Conservation (phyloP, 2,329 filamentous ascomycete genomes). For the Cadophora gregata region DNA sequence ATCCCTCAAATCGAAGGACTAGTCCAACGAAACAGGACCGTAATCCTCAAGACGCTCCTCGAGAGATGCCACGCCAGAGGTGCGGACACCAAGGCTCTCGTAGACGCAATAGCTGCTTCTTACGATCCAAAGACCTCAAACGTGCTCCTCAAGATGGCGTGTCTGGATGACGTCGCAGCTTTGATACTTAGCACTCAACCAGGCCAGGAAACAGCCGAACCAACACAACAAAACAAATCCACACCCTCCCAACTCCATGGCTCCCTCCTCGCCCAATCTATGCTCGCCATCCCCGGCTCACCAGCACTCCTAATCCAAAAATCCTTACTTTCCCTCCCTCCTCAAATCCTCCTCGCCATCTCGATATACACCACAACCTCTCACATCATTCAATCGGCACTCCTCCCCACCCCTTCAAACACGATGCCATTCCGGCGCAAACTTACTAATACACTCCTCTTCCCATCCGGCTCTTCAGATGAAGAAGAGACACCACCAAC, state of each 20-base stretch:
- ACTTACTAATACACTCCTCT: constrained; percentile 65
- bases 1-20: constrained; percentile 74
- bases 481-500: constrained; percentile 26
- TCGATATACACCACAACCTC: constrained; percentile 59
- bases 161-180: constrained; percentile 57
- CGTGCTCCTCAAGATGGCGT: constrained; percentile 65
- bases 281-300: constrained; percentile 75
- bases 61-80: constrained; percentile 78
- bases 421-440: constrained; percentile 66
- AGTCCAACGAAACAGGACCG: constrained; percentile 76
- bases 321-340: constrained; percentile 65
- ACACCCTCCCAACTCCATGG: constrained; percentile 73
- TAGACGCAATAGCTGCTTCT: constrained; percentile 58
- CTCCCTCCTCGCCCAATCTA: constrained; percentile 78
- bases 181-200: constrained; percentile 52
- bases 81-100: constrained; percentile 60
- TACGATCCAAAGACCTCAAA: constrained; percentile 57
- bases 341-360: constrained; percentile 65
- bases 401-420: constrained; percentile 60
- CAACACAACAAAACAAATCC: constrained; percentile 40
- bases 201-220: constrained; percentile 32
- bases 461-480: constrained; percentile 24
- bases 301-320: constrained; percentile 75
- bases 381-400: constrained; percentile 67
- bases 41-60: constrained; percentile 81